Percentiles rank a stretch among this genome's conserved stretches.
phyloP scores from a whole-genome alignment of 2,329 filamentous ascomycete genomes.

The Trichoderma cornu-damae region DNA sequence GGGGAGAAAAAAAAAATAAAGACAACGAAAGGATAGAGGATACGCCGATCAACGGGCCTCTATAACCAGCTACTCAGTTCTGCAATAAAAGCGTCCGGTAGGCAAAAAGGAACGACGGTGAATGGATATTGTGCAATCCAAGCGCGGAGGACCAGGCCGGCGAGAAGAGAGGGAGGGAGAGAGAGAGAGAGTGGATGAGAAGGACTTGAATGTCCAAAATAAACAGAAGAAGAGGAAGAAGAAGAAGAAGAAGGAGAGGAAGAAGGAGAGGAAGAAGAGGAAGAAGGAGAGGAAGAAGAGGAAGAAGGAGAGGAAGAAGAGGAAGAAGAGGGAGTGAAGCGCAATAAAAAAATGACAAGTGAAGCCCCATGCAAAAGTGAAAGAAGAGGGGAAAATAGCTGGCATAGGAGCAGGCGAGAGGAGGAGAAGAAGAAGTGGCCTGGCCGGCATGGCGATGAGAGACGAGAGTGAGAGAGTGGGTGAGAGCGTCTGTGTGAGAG shows the following conservation, averaged over 20 bases:
- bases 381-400: slow-evolving; percentile 24
- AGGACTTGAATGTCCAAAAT: slow-evolving; percentile 1
- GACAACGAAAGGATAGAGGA: slow-evolving; percentile 22
- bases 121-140: slow-evolving; percentile 15
- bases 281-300: slow-evolving; percentile 17
- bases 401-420: slow-evolving; percentile 2
- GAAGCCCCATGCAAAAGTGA: not conserved
- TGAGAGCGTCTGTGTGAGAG: no score
- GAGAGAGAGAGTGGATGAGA: not conserved
- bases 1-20: not conserved
- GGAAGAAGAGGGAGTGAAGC: slow-evolving; percentile 18
- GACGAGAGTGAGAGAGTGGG: not conserved
- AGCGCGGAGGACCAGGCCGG: slow-evolving; percentile 16
- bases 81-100: slow-evolving; percentile 23
- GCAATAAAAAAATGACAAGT: slow-evolving; percentile 17
- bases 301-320: not conserved
- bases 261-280: not conserved
- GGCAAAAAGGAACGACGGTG: slow-evolving; percentile 21
- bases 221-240: no score
- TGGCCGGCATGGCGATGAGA: not conserved
- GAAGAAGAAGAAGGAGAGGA: slow-evolving; percentile 16
- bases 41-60: slow-evolving; percentile 32
- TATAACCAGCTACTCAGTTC: slow-evolving; percentile 25
- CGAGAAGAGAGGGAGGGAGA: slow-evolving; percentile 18
- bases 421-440: slow-evolving; percentile 12